Conservation (phyloP, 805 yeast species). For the Dipodascus geniculatus region DNA sequence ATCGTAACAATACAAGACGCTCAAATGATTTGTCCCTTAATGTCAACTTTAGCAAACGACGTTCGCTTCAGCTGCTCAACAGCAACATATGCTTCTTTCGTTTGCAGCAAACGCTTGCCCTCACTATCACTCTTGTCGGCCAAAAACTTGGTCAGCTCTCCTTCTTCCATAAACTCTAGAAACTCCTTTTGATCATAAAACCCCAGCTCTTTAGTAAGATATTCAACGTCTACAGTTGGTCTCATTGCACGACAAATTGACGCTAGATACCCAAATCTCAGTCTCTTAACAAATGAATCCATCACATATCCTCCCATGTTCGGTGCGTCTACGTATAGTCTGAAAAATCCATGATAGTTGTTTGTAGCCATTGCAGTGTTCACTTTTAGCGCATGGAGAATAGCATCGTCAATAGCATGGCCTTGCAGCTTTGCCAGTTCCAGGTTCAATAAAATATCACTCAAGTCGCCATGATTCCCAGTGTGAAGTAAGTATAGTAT, state of each 20-base stretch:
- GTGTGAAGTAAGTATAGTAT: slow-evolving; percentile 68
- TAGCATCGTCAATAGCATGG: slow-evolving; percentile 18
- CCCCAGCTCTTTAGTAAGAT: slow-evolving; percentile 18
- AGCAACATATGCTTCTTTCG: slow-evolving; percentile 21
- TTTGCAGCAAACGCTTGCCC: slow-evolving; percentile 8
- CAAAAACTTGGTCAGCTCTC: slow-evolving; percentile 28
- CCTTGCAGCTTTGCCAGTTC: slow-evolving; percentile 12
- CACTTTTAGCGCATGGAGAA: slow-evolving; percentile 29
- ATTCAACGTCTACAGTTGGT: slow-evolving; percentile 19
- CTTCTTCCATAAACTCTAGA: slow-evolving; percentile 31
- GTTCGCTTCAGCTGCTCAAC: slow-evolving; percentile 29
- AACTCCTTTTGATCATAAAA: slow-evolving; percentile 32
- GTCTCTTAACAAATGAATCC: slow-evolving; percentile 43
- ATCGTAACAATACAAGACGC: no score
- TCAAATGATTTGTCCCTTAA: slow-evolving; percentile 62
- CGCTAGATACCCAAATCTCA: slow-evolving; percentile 44
- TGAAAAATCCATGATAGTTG: slow-evolving; percentile 46
- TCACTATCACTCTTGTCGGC: slow-evolving; percentile 9
- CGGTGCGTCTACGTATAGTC: slow-evolving; percentile 29
- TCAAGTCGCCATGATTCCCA: slow-evolving; percentile 46
- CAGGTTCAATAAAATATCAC: slow-evolving; percentile 28
- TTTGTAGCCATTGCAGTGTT: slow-evolving; percentile 26
- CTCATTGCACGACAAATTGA: slow-evolving; percentile 45
- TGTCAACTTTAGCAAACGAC: slow-evolving; percentile 55
- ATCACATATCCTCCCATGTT: slow-evolving; percentile 36